phyloP scores from a whole-genome alignment of 2,329 filamentous ascomycete species.

The Alternaria panax region DNA sequence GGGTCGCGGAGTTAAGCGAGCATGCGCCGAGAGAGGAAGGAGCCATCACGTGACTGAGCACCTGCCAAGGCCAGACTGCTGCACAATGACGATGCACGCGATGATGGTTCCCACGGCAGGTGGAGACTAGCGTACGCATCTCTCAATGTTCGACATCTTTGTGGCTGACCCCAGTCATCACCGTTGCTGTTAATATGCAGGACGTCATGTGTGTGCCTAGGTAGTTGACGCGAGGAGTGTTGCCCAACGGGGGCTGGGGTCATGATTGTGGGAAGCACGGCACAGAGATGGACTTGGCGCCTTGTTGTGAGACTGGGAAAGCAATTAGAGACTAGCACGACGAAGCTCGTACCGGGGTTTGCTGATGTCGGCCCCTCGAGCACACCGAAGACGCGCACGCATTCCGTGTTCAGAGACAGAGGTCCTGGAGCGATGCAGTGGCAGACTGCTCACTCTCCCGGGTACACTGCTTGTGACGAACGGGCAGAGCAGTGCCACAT shows the following conservation, averaged over 20 bases:
- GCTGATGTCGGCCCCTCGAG: not conserved
- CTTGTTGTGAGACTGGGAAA: constrained; percentile 1
- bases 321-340: constrained; percentile 1
- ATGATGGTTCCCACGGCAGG: constrained; percentile 13
- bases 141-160: not conserved
- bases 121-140: constrained; percentile 10
- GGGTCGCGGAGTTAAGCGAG: constrained; percentile 14
- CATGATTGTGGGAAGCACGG: not conserved
- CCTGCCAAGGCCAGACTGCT: not conserved
- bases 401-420: not conserved
- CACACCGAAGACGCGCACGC: not conserved
- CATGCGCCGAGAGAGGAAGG: constrained; percentile 2
- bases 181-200: not conserved
- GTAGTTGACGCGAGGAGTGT: not conserved
- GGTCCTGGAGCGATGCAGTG: not conserved
- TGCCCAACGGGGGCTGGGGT: not conserved
- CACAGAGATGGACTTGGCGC: not conserved
- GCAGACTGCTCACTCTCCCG: not conserved
- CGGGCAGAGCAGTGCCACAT: not conserved
- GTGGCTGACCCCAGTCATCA: not conserved
- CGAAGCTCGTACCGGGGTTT: not conserved
- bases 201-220: not conserved
- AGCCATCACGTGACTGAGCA: constrained; percentile 1
- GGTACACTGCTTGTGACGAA: not conserved
- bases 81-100: constrained; percentile 20